Evolutionary conservation across 495 filamentous ascomycete genomes (phyloP).

Genomic region (Hypoxylon trugodes): DNA sequence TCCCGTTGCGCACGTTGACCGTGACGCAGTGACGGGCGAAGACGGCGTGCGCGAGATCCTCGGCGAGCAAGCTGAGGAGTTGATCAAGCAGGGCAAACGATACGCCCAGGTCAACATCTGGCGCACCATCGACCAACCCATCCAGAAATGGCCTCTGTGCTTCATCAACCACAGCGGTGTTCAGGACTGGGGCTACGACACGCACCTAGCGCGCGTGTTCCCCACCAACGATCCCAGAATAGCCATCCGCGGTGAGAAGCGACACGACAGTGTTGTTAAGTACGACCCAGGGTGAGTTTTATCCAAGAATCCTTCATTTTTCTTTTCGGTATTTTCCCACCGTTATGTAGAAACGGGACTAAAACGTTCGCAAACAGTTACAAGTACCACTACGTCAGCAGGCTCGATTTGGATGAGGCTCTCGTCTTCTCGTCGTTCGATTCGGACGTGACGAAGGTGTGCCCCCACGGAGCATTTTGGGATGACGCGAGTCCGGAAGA

Average conservation of each 20-base stretch:
- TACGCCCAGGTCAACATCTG: constrained; percentile 64
- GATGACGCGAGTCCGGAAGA: constrained; percentile 36
- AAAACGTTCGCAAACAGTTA: constrained; percentile 29
- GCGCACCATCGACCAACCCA: constrained; percentile 40
- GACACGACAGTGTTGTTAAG: constrained; percentile 43
- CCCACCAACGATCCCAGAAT: constrained; percentile 41
- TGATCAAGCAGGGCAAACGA: constrained; percentile 75
- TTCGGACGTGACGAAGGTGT: constrained; percentile 40
- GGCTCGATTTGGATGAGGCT: constrained; percentile 46
- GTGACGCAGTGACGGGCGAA: constrained; percentile 46
- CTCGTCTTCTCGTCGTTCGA: constrained; percentile 45
- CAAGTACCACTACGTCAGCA: constrained; percentile 52
- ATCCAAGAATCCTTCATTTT: background rate
- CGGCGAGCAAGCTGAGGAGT: constrained; percentile 75
- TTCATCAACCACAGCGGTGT: constrained; percentile 41
- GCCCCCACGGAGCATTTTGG: constrained; percentile 43
- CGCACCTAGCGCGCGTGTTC: constrained; percentile 38
- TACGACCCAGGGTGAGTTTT: constrained; percentile 39
- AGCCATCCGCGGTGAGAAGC: constrained; percentile 39
- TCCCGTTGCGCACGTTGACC: constrained; percentile 45
- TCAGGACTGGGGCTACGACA: constrained; percentile 35
- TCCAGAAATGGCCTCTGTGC: constrained; percentile 43
- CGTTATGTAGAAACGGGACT: background rate
- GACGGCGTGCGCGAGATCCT: constrained; percentile 74
- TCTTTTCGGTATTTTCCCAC: background rate